Evolutionary conservation across 768 basidiomycete genomes (phyloP), one percentile per base, ranked within the genome.

Genomic region (Termitomyces eurrhizus): DNA sequence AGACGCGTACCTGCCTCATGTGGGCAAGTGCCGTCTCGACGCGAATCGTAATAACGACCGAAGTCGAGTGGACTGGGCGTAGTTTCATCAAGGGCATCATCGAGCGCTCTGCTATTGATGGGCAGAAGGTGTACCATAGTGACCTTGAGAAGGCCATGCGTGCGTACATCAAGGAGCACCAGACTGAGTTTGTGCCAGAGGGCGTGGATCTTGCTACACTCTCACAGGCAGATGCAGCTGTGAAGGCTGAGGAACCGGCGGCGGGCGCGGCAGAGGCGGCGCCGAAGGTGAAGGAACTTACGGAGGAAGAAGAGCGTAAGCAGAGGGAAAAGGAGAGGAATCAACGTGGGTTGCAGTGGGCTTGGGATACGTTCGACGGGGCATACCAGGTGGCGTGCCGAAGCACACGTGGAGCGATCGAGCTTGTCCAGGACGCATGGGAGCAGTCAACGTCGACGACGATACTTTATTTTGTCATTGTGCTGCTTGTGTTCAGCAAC

Each of bases 21-120:
- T 99, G 95, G 95, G 95, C 93, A 12, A 88, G 89, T 55, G 76
- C 82, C 4, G 81, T 89, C 55, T 83, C 88, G 26, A 90, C 90
- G 7, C 85, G 82, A 60, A 85, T 99, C 14, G 64, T 95, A 12
- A 92, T 98, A 4, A 95, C 93, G 45, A 93, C 91, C 4, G 85
- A 90, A 64, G 92, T 98, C 1, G 95, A 98, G 62, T 99, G 96
- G 95, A 93, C 92, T 0, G 95, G 95, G 48, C 83, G 94, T 66
- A 95, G 93, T 75, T 98, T 98, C 75, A 95, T 99, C 73, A 96
- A 92, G 75, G 90, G 93, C 57, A 92, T 99, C 65, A 98, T 98
- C 64, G 95, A 98, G 70, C 87, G 83, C 63, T 93, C 92, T 2
- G 89, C 86, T 12, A 87, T 98, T 37, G 94, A 96, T 14, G 96